Percentiles rank a stretch among this genome's conserved stretches.
Conservation (phyloP, 176 grass and related monocot genomes). For the Secale cereale region DNA sequence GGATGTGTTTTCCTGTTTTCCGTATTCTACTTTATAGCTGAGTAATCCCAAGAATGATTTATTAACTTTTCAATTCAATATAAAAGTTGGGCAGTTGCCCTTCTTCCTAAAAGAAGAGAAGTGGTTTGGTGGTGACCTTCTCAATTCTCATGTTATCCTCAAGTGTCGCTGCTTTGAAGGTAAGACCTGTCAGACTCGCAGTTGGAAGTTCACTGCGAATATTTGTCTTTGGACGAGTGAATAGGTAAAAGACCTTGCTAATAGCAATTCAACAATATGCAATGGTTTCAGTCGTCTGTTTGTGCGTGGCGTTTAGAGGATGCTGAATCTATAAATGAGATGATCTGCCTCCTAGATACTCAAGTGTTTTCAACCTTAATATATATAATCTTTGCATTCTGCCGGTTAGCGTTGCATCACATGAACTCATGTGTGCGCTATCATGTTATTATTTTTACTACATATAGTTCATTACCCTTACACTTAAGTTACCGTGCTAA, state of each 20-base stretch:
- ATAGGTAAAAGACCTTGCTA: neutral
- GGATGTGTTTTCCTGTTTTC: too few relatives aligned
- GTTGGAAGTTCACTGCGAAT: too few relatives aligned
- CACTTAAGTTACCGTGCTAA: neutral
- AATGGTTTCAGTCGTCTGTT: neutral
- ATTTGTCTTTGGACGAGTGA: neutral
- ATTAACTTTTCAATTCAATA: too few relatives aligned
- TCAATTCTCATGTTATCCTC: too few relatives aligned
- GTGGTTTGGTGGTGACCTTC: too few relatives aligned
- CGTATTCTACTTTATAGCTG: too few relatives aligned
- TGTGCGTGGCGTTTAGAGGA: neutral
- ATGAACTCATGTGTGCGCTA: neutral
- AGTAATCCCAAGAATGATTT: too few relatives aligned
- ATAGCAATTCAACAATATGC: neutral
- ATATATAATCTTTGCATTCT: neutral
- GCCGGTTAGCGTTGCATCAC: neutral
- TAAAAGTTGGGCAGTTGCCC: too few relatives aligned
- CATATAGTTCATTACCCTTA: neutral
- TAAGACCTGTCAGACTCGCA: too few relatives aligned
- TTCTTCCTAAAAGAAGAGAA: too few relatives aligned
- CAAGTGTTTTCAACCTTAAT: neutral
- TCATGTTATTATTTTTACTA: neutral
- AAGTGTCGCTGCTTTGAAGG: too few relatives aligned
- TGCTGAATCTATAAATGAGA: neutral
- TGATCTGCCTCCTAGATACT: neutral